Conservation (phyloP, 257 asterid genomes). For the Nicotiana benthamiana region DNA sequence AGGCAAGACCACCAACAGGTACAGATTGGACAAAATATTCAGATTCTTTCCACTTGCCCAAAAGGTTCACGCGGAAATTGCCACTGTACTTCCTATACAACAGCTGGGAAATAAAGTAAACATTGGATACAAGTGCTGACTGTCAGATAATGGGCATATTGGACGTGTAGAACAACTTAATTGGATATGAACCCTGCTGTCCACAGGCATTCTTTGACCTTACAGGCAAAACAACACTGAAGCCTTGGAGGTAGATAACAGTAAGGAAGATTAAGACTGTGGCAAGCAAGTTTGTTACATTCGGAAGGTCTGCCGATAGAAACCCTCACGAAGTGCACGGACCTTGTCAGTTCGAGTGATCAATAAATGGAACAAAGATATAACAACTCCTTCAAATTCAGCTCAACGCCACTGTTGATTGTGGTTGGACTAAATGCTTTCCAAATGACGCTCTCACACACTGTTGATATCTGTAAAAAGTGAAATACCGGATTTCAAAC, state of each 20-base stretch:
- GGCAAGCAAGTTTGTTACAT: slow-evolving; percentile 75
- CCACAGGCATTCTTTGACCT: slow-evolving; percentile 89
- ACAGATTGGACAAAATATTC: slow-evolving; percentile 75
- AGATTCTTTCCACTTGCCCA: slow-evolving; percentile 88
- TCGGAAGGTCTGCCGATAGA: slow-evolving; percentile 89
- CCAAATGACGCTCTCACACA: slow-evolving; percentile 81
- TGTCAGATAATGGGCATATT: slow-evolving; percentile 82
- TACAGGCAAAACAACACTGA: slow-evolving; percentile 82
- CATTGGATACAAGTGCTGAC: slow-evolving; percentile 78
- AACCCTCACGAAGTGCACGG: slow-evolving; percentile 77
- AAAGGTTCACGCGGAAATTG: slow-evolving; percentile 61
- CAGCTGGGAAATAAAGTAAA: slow-evolving; percentile 66
- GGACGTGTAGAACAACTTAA: slow-evolving; percentile 77
- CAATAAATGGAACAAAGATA: slow-evolving; percentile 71
- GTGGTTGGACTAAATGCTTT: slow-evolving; percentile 88
- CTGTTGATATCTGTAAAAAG: slow-evolving; percentile 73
- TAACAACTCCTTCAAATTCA: no score
- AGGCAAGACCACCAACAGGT: slow-evolving; percentile 90
- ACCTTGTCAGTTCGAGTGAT: slow-evolving; percentile 76
- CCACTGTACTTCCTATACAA: slow-evolving; percentile 63
- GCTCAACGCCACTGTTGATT: slow-evolving; percentile 78
- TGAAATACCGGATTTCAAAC: slow-evolving; percentile 76
- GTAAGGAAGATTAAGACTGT: slow-evolving; percentile 75
- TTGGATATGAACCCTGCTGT: no score
- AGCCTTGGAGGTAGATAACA: slow-evolving; percentile 85